Conservation (phyloP, 2,329 filamentous ascomycete genomes). For the Rasamsonia emersonii region DNA sequence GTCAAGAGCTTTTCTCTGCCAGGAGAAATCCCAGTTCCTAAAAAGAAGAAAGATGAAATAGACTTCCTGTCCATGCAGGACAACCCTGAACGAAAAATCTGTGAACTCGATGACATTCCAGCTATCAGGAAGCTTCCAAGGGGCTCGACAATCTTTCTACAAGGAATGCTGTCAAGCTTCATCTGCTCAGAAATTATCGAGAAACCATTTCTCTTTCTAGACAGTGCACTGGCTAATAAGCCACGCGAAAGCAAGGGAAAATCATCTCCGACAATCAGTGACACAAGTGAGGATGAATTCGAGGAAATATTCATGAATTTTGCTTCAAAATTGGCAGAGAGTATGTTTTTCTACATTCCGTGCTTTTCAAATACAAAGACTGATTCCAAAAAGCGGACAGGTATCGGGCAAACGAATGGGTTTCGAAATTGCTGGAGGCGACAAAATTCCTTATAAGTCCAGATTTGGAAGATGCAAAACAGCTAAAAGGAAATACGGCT, state of each 20-base stretch:
- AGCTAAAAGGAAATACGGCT: too few relatives aligned
- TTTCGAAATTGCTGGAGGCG: too few relatives aligned
- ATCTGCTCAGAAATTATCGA: background rate
- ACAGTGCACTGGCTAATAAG: slow-evolving; percentile 1
- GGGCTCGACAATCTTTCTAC: background rate
- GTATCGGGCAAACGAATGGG: too few relatives aligned
- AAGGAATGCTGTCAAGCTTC: slow-evolving; percentile 1
- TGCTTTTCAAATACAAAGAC: too few relatives aligned
- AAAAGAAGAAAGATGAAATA: slow-evolving; percentile 1
- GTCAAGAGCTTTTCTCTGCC: too few relatives aligned
- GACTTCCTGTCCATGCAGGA: background rate
- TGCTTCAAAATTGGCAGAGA: too few relatives aligned
- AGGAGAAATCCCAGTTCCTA: too few relatives aligned
- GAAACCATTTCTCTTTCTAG: slow-evolving; percentile 4
- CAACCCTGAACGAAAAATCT: background rate
- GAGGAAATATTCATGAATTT: background rate
- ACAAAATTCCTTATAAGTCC: too few relatives aligned
- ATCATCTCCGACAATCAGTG: too few relatives aligned
- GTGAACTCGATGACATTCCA: background rate
- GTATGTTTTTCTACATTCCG: too few relatives aligned
- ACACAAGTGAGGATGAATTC: slow-evolving; percentile 1
- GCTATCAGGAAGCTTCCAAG: background rate
- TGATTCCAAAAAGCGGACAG: too few relatives aligned
- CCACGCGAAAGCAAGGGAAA: background rate
- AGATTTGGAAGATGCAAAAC: too few relatives aligned